Evolutionary conservation across 1,284 basidiomycete genomes (phyloP).

Genomic region (Tylopilus sp.): DNA sequence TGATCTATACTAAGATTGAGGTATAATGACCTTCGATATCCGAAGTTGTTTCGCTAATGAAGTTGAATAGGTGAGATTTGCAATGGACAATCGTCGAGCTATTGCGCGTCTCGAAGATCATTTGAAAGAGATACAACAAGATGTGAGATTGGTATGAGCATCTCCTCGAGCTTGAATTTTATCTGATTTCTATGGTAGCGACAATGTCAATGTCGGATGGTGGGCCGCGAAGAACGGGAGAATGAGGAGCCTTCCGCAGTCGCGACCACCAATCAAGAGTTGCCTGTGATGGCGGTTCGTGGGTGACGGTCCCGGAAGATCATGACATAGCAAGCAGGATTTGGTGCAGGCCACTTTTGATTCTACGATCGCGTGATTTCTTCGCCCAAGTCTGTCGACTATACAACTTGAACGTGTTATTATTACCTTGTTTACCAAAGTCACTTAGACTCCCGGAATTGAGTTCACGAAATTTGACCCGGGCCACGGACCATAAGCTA

Average conservation of each 20-base stretch:
- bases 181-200: constrained; percentile 17
- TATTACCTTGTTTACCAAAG: too few species aligned
- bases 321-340: too few species aligned
- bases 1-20: constrained; percentile 19
- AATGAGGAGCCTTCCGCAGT: neutral
- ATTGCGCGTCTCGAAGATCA: constrained; percentile 25
- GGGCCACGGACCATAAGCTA: too few species aligned
- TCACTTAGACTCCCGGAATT: too few species aligned
- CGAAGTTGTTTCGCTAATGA: neutral
- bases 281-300: neutral
- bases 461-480: too few species aligned
- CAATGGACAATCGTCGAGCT: constrained; percentile 16
- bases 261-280: neutral
- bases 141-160: constrained; percentile 7
- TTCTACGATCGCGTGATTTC: too few species aligned
- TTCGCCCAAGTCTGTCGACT: too few species aligned
- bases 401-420: too few species aligned
- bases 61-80: constrained; percentile 5
- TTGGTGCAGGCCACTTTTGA: too few species aligned
- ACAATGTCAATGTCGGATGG: constrained; percentile 20
- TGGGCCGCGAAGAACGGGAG: constrained; percentile 3
- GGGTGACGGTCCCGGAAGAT: too few species aligned
- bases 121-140: neutral
- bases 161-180: neutral
- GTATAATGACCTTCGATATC: constrained; percentile 11